Percentiles rank a stretch among this genome's conserved stretches.
Conservation (phyloP, 1,139 yeast species). For the Pichia sp. region DNA sequence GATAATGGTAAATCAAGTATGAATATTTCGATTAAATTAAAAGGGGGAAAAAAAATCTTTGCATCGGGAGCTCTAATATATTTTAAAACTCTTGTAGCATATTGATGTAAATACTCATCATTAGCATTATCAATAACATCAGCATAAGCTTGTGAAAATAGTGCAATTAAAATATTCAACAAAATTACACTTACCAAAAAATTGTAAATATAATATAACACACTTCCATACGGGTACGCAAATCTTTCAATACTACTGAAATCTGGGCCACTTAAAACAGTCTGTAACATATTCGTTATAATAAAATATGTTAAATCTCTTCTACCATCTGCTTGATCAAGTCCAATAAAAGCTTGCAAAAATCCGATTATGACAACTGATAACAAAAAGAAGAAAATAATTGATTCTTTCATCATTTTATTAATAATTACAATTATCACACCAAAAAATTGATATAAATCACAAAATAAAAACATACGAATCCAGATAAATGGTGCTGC, state of each 20-base stretch:
- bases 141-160: constrained; percentile 79
- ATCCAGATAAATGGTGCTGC: constrained; percentile 90
- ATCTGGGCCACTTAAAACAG: constrained; percentile 30
- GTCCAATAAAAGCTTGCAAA: constrained; percentile 78
- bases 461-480: constrained; percentile 66
- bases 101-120: constrained; percentile 78
- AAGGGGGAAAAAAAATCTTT: constrained; percentile 80
- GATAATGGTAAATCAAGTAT: constrained; percentile 38
- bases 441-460: constrained; percentile 78
- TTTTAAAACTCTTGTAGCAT: constrained; percentile 76
- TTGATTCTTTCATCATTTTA: constrained; percentile 80
- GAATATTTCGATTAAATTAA: constrained; percentile 62
- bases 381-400: constrained; percentile 70
- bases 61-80: constrained; percentile 87
- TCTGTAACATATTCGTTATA: constrained; percentile 58
- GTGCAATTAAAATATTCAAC: constrained; percentile 77
- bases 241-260: constrained; percentile 64
- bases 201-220: constrained; percentile 69
- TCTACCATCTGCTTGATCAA: constrained; percentile 83
- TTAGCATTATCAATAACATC: constrained; percentile 77
- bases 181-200: constrained; percentile 68
- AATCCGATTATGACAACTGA: constrained; percentile 71
- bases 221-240: constrained; percentile 79
- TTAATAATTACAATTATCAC: constrained; percentile 82
- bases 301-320: constrained; percentile 67